Evolutionary conservation across 139 green algal genomes (phyloP).

Genomic region (Eudorina sp.): DNA sequence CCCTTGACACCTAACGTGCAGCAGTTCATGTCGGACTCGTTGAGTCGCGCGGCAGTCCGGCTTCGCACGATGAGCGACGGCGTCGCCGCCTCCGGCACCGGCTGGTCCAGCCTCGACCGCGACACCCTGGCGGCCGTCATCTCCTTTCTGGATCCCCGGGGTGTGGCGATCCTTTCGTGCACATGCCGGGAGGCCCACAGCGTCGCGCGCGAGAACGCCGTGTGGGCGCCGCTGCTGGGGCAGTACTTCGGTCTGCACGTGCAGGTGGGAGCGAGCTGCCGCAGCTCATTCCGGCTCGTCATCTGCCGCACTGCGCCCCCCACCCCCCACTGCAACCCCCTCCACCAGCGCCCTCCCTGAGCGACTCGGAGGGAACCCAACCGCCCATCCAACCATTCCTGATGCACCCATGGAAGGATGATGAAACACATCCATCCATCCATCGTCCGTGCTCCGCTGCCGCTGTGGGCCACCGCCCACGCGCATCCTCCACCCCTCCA

Average conservation of each 20-base stretch:
- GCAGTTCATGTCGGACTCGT: neutral
- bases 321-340: no score
- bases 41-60: no score
- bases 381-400: no score
- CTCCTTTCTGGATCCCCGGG: neutral
- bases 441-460: no score
- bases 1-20: no score
- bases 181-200: neutral
- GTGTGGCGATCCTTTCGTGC: neutral
- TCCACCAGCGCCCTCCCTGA: no score
- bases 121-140: neutral
- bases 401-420: no score
- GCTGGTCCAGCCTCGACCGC: neutral
- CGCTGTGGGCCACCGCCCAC: no score
- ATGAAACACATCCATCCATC: no score
- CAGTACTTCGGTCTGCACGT: neutral
- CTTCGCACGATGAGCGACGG: neutral
- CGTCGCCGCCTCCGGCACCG: neutral
- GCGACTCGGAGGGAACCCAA: no score
- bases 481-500: neutral
- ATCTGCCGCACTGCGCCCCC: neutral
- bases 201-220: neutral
- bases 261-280: neutral
- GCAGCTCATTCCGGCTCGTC: neutral
- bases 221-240: constrained; percentile 8